Evolutionary conservation across 169 alveolate genomes (phyloP), one percentile per base, ranked within the genome.

Genomic region (Eimeria zaria): DNA sequence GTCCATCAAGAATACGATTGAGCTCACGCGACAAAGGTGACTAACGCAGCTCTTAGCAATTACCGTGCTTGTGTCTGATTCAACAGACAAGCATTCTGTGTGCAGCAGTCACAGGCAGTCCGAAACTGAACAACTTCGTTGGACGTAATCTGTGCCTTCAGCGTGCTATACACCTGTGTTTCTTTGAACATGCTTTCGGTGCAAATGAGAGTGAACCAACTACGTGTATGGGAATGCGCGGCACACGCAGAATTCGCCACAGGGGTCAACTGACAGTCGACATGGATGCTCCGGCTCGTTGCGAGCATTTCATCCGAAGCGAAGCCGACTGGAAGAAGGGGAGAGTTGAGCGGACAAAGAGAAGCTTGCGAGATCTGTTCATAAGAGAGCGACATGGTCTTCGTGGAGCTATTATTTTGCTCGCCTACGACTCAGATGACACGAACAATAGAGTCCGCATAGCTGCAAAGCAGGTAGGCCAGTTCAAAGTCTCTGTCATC

Each of bases 401-500:
- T 41, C 67, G 83, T 30, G 94, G 94, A 51, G 94, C 94, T 55
- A 9, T 87, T 39, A 41, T 87, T 20, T 30, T 87, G 83, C 94
- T 87, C 74, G 94, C 94, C 8, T 87, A 87, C 62, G 94, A 87
- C 36, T 87, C 94, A 46, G 94, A 87, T 62, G 94, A 87, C 69
- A 74, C 74, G 58, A 87, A 87, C 94, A 87, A 87, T 60, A 87
- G 81, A 64, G 94, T 87, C 8, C 94, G 94, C 12, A 67, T 87
- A 33, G 94, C 94, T 44, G 94, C 94, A 39, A 87, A 87, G 46
- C 94, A 87, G 64, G 94, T 87, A 87, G 53, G 94, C 81, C n/a
- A n/a, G 33, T 36, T 36, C 78, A 48, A 5, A 87, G 39, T 7
- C 67, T 16, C 39, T 58, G 7, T 2, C 7, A 14, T 11, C 41